These are phyloP conservation scores for Chrysanthemum lavandulifolium DNA, from an alignment of 129 eudicot species.

Conservation along the genomic window DNA sequence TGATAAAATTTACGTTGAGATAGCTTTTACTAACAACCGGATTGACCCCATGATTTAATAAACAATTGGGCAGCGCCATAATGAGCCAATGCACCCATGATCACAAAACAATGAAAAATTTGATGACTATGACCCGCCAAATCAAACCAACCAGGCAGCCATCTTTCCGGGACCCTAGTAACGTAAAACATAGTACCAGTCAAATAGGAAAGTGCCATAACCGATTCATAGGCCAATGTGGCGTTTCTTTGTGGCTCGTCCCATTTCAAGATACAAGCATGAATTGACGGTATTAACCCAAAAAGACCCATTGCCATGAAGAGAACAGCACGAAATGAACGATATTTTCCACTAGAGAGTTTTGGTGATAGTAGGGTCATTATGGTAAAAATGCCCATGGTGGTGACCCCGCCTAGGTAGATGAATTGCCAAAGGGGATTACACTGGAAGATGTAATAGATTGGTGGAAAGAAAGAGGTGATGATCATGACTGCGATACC, in stretches of 20 bases:
- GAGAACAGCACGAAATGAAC: constrained; percentile 61
- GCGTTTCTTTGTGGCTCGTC: constrained; percentile 59
- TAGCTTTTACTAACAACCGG: constrained; percentile 31
- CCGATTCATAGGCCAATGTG: constrained; percentile 62
- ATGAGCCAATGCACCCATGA: constrained; percentile 90
- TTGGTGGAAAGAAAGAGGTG: constrained; percentile 95
- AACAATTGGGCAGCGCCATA: constrained; percentile 79
- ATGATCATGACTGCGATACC: constrained; percentile 91
- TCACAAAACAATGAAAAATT: constrained; percentile 82
- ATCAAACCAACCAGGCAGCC: constrained; percentile 95
- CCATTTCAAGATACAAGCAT: constrained; percentile 67
- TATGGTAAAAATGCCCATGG: constrained; percentile 70
- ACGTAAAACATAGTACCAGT: constrained; percentile 79
- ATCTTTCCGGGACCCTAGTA: constrained; percentile 78
- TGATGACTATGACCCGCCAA: constrained; percentile 93
- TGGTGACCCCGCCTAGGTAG: constrained; percentile 70
- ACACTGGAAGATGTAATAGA: constrained; percentile 86
- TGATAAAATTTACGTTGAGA: background rate
- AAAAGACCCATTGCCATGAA: constrained; percentile 87
- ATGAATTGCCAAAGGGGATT: constrained; percentile 69
- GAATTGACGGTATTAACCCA: constrained; percentile 76
- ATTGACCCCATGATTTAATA: constrained; percentile 43
- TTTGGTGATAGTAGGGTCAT: constrained; percentile 69
- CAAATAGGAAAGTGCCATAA: constrained; percentile 76
- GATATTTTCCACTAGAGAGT: constrained; percentile 64